phyloP scores from a whole-genome alignment of 345 rosid genomes.

The Linum tenue region DNA sequence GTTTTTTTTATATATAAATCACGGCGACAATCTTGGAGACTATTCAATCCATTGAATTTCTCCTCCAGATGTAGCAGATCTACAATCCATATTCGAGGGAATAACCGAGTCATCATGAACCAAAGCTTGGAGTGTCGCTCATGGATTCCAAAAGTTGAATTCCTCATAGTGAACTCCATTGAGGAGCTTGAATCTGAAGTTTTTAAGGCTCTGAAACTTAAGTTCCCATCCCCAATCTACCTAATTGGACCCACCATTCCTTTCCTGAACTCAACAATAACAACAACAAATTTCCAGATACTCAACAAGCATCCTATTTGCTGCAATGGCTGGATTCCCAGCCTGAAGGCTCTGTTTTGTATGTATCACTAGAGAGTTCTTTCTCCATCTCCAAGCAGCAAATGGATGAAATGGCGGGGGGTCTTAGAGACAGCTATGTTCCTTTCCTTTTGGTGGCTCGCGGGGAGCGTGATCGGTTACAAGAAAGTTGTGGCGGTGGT shows the following conservation, averaged over 20 bases:
- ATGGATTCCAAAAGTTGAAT: conserved; percentile 35
- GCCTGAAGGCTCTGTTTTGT: conserved; percentile 30
- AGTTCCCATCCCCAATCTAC: conserved; percentile 23
- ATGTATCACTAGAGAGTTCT: conserved; percentile 34
- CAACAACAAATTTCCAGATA: too few relatives aligned
- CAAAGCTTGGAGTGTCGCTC: conserved; percentile 34
- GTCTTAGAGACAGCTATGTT: conserved; percentile 26
- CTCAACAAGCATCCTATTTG: conserved; percentile 5
- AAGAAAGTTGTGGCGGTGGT: not conserved
- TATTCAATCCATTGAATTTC: not conserved
- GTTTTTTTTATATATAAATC: not conserved
- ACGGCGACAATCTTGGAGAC: not conserved
- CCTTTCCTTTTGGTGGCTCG: conserved; percentile 38
- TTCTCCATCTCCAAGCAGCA: conserved; percentile 25
- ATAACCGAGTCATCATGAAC: conserved; percentile 16
- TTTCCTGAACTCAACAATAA: conserved; percentile 2
- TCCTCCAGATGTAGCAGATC: conserved; percentile 23
- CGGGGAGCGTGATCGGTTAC: conserved; percentile 16
- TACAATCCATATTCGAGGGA: conserved; percentile 20
- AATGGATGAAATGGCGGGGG: conserved; percentile 32
- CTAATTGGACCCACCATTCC: conserved; percentile 37
- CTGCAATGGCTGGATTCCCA: conserved; percentile 37
- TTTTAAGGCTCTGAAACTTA: conserved; percentile 21
- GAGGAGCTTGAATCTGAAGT: conserved; percentile 41
- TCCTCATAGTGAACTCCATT: conserved; percentile 38